These are phyloP conservation scores for Cladosporium oxysporum DNA, from an alignment of 2,329 filamentous ascomycete species.

Conservation along the genomic window DNA sequence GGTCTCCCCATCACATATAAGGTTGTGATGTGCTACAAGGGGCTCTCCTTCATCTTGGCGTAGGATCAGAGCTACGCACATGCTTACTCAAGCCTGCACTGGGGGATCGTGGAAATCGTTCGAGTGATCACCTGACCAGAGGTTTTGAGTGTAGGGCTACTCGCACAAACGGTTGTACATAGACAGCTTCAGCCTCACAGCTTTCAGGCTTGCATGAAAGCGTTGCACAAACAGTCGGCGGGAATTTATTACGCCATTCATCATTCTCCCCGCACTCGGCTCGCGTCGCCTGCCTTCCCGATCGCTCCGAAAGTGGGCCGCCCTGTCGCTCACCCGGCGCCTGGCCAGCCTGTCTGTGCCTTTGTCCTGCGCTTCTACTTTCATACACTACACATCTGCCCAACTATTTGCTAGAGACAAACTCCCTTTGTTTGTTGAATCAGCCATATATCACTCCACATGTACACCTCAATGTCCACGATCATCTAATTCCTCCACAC, in stretches of 20 bases:
- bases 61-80: background rate
- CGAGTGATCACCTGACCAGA: background rate
- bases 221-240: background rate
- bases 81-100: background rate
- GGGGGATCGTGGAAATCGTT: background rate
- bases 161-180: background rate
- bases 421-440: slow-evolving; percentile 8
- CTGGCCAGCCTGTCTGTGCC: slow-evolving; percentile 1
- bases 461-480: background rate
- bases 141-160: background rate
- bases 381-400: background rate
- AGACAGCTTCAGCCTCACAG: background rate
- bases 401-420: background rate
- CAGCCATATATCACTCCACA: background rate
- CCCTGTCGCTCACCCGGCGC: slow-evolving; percentile 6
- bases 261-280: background rate
- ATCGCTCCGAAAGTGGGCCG: slow-evolving; percentile 12
- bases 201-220: background rate
- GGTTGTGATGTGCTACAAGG: background rate
- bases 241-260: background rate
- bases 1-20: background rate
- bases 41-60: background rate
- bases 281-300: background rate
- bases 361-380: background rate
- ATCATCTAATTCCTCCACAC: background rate